Conservation (phyloP, 1,139 yeast species). For the Kodamaea suecica region DNA sequence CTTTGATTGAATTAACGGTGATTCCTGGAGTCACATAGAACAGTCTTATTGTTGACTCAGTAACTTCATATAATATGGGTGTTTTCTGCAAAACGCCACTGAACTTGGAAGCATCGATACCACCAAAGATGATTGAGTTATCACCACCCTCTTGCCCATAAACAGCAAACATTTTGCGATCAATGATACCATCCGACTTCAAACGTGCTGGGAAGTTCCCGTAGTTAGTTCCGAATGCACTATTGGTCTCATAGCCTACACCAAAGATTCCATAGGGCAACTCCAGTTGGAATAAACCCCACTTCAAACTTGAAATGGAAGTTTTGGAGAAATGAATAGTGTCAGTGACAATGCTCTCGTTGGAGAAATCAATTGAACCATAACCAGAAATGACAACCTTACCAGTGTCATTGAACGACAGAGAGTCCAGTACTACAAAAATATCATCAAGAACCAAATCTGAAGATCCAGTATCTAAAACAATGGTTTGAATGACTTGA, state of each 20-base stretch:
- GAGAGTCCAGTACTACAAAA: conserved; percentile 13
- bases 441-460: conserved; percentile 16
- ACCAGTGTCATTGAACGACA: conserved; percentile 11
- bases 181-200: conserved; percentile 15
- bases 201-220: conserved; percentile 12
- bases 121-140: conserved; percentile 20
- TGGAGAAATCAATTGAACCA: conserved; percentile 17
- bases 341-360: conserved; percentile 12
- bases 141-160: conserved; percentile 12
- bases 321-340: conserved; percentile 8
- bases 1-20: conserved; percentile 17
- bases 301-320: conserved; percentile 8
- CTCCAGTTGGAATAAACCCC: conserved; percentile 11
- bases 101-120: conserved; percentile 17
- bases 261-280: conserved; percentile 19
- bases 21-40: conserved; percentile 16
- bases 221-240: conserved; percentile 5
- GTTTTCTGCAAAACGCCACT: conserved; percentile 17
- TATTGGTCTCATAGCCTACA: conserved; percentile 17
- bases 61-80: conserved; percentile 16
- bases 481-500: conserved; percentile 14
- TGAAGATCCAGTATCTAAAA: conserved; percentile 25
- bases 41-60: conserved; percentile 9
- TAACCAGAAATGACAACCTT: conserved; percentile 11
- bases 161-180: conserved; percentile 15